Evolutionary conservation across 2,329 filamentous ascomycete genomes (phyloP).

Genomic region (Arthrobotrys pseudoclavata): DNA sequence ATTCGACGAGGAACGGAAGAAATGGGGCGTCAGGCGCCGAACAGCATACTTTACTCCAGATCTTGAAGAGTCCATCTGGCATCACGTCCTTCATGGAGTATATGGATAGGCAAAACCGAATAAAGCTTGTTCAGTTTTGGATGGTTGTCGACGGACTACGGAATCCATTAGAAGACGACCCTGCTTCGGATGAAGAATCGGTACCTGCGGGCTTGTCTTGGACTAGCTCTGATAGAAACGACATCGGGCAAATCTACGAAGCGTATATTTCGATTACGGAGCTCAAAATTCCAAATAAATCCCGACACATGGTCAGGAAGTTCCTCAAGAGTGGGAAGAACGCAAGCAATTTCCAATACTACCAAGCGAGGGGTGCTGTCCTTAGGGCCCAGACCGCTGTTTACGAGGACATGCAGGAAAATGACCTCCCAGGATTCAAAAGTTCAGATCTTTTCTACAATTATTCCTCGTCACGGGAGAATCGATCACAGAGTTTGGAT

Average conservation of each 20-base stretch:
- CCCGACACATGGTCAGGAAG: slow-evolving; percentile 77
- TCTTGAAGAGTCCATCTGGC: slow-evolving; percentile 74
- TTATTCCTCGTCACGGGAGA: slow-evolving; percentile 88
- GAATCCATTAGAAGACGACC: slow-evolving; percentile 89
- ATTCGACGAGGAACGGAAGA: slow-evolving; percentile 28
- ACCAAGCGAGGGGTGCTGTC: slow-evolving; percentile 83
- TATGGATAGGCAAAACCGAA: slow-evolving; percentile 90
- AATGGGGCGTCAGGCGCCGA: slow-evolving; percentile 59
- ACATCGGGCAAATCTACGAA: slow-evolving; percentile 91
- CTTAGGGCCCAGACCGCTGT: slow-evolving; percentile 84
- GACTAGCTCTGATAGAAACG: slow-evolving; percentile 85
- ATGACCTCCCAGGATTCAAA: slow-evolving; percentile 87
- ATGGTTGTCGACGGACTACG: slow-evolving; percentile 96
- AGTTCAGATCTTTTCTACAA: slow-evolving; percentile 96
- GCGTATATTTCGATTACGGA: slow-evolving; percentile 87
- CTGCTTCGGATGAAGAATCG: slow-evolving; percentile 75
- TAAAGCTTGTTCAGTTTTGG: slow-evolving; percentile 97
- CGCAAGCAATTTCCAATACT: slow-evolving; percentile 85
- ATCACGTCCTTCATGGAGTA: slow-evolving; percentile 99
- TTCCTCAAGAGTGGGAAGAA: slow-evolving; percentile 83
- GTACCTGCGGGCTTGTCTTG: slow-evolving; percentile 75
- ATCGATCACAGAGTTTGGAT: slow-evolving; percentile 42
- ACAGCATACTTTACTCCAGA: slow-evolving; percentile 60
- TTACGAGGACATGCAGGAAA: slow-evolving; percentile 84
- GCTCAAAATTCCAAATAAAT: slow-evolving; percentile 79